Evolutionary conservation across 2,329 filamentous ascomycete genomes (phyloP).

Genomic region (Aureobasidium leucospermi): DNA sequence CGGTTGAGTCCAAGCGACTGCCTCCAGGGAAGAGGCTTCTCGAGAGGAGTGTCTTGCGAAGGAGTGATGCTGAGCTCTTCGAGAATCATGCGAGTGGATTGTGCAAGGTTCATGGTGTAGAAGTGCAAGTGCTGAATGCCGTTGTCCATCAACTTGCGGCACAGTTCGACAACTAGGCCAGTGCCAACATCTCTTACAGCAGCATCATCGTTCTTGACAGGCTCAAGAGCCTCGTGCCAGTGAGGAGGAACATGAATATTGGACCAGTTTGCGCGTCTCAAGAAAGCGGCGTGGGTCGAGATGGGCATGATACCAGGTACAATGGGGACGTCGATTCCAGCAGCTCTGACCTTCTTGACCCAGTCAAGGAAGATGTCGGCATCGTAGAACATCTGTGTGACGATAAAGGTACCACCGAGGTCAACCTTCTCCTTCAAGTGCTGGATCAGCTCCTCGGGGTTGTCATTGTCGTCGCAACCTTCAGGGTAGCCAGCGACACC

Average conservation of each 20-base stretch:
- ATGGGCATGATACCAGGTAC: conserved; percentile 90
- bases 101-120: conserved; percentile 98
- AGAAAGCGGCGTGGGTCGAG: conserved; percentile 86
- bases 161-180: conserved; percentile 80
- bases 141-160: conserved; percentile 70
- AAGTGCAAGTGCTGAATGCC: conserved; percentile 87
- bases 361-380: conserved; percentile 89
- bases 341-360: conserved; percentile 77
- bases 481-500: conserved; percentile 96
- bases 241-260: conserved; percentile 72
- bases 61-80: conserved; percentile 82
- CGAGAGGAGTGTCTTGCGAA: conserved; percentile 66
- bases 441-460: conserved; percentile 76
- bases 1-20: conserved; percentile 85
- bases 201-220: conserved; percentile 93
- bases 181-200: conserved; percentile 87
- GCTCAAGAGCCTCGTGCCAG: conserved; percentile 78
- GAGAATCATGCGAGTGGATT: conserved; percentile 87
- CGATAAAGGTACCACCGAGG: conserved; percentile 84
- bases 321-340: conserved; percentile 76
- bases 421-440: conserved; percentile 98
- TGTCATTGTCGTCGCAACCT: conserved; percentile 85
- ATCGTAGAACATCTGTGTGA: conserved; percentile 99
- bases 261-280: conserved; percentile 85
- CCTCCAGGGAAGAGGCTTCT: conserved; percentile 92